Evolutionary conservation across 179 eudicot genomes (phyloP).

Genomic region (Drosera spatulata): DNA sequence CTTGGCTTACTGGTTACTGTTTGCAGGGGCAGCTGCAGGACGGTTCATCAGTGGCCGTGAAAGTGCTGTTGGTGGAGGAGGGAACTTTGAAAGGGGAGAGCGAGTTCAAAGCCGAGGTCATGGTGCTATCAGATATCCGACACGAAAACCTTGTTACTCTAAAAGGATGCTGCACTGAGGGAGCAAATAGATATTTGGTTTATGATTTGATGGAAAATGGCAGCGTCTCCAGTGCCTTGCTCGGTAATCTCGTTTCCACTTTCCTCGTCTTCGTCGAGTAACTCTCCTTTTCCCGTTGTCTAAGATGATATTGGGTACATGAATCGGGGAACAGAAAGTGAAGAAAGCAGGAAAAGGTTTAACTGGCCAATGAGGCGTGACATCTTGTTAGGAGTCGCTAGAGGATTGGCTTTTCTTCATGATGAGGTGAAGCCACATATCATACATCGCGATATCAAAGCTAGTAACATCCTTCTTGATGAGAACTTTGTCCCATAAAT

Average conservation of each 20-base stretch:
- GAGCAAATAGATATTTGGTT: constrained; percentile 42
- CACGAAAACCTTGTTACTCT: constrained; percentile 60
- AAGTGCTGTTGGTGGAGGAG: constrained; percentile 46
- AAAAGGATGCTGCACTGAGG: constrained; percentile 58
- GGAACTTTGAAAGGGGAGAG: constrained; percentile 65
- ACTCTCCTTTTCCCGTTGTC: background rate
- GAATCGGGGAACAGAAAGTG: constrained; percentile 29
- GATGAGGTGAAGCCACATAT: constrained; percentile 46
- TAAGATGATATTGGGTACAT: constrained; percentile 6
- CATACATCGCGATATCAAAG: constrained; percentile 51
- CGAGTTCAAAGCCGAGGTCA: constrained; percentile 55
- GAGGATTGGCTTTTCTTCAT: no score
- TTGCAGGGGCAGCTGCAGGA: constrained; percentile 47
- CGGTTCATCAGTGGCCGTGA: constrained; percentile 44
- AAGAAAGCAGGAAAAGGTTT: constrained; percentile 38
- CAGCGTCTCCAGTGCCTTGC: constrained; percentile 45
- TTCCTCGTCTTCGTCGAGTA: background rate
- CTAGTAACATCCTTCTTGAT: constrained; percentile 61
- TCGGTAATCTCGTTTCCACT: constrained; percentile 31
- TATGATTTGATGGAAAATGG: constrained; percentile 64
- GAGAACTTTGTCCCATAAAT: constrained; percentile 45
- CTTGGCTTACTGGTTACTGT: no score
- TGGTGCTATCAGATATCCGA: constrained; percentile 40
- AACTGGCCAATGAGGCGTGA: constrained; percentile 37
- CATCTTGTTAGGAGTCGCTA: constrained; percentile 48